Evolutionary conservation across 148 eudicot species (phyloP).

Genomic region (Suaeda aralocaspica): DNA sequence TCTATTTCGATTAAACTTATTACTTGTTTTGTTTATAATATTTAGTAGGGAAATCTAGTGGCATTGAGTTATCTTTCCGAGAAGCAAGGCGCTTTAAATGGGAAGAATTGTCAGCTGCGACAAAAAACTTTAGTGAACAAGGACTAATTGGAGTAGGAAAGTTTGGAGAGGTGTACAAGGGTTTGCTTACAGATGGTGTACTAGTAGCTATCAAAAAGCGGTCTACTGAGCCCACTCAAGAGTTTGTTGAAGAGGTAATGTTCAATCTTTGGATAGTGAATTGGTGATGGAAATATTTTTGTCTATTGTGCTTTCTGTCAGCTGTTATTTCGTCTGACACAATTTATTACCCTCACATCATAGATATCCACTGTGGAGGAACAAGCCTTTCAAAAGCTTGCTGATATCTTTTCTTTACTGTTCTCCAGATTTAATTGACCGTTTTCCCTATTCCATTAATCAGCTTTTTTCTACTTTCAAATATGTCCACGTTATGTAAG

Average conservation of each 20-base stretch:
- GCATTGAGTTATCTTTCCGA: conserved; percentile 59
- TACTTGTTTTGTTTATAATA: background rate
- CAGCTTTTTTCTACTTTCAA: too few relatives aligned
- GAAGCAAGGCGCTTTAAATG: conserved; percentile 72
- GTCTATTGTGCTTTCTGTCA: background rate
- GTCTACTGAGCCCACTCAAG: conserved; percentile 59
- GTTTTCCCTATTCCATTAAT: too few relatives aligned
- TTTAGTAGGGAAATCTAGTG: conserved; percentile 52
- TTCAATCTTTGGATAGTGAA: conserved; percentile 3
- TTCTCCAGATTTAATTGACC: too few relatives aligned
- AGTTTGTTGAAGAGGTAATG: conserved; percentile 84
- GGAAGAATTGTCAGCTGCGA: conserved; percentile 70
- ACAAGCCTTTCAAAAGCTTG: too few relatives aligned
- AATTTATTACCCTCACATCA: background rate
- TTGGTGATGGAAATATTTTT: background rate
- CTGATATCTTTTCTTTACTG: too few relatives aligned
- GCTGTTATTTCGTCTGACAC: background rate
- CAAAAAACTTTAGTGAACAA: conserved; percentile 65
- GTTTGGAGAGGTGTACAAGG: conserved; percentile 94
- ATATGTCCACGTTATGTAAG: too few relatives aligned
- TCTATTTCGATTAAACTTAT: conserved; percentile 3
- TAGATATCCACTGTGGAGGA: background rate
- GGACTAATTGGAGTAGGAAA: conserved; percentile 89
- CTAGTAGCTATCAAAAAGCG: conserved; percentile 89
- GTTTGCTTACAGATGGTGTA: conserved; percentile 84